These are phyloP conservation scores for Marvania coccoides DNA, from an alignment of 139 green algal species.

Conservation along the genomic window DNA sequence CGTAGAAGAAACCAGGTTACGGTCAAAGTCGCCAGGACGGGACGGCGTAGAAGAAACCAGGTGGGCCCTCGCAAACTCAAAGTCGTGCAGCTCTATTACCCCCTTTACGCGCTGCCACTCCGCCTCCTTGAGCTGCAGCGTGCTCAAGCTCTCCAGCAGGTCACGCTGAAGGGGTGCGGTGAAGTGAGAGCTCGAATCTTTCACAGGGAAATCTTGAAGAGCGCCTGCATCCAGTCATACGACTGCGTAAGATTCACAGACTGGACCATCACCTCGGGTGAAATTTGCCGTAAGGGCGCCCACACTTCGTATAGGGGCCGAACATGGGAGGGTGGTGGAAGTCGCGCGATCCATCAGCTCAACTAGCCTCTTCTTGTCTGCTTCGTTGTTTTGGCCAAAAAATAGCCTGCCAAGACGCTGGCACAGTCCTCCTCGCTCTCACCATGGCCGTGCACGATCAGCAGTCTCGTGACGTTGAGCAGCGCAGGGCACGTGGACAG, in stretches of 20 bases:
- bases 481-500: slow-evolving; percentile 49
- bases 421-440: neutral
- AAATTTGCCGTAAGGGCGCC: too few species aligned
- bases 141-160: slow-evolving; percentile 49
- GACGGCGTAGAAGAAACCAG: slow-evolving; percentile 43
- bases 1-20: too few species aligned
- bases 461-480: slow-evolving; percentile 13
- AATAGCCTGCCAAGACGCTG: too few species aligned
- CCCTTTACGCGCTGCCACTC: neutral
- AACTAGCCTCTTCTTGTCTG: too few species aligned
- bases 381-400: too few species aligned
- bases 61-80: slow-evolving; percentile 39
- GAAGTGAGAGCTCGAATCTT: slow-evolving; percentile 5
- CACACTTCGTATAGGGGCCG: too few species aligned
- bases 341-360: too few species aligned
- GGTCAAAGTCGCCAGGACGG: too few species aligned
- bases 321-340: too few species aligned
- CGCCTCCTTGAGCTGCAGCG: slow-evolving; percentile 35
- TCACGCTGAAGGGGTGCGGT: slow-evolving; percentile 43
- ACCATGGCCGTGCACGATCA: slow-evolving; percentile 42
- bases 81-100: slow-evolving; percentile 46
- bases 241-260: too few species aligned
- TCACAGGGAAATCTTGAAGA: slow-evolving; percentile 76
- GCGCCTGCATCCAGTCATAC: too few species aligned
- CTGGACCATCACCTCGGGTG: too few species aligned